Evolutionary conservation across 345 rosid species (phyloP), one percentile per base, ranked within the genome.

Genomic region (Salix udensis): DNA sequence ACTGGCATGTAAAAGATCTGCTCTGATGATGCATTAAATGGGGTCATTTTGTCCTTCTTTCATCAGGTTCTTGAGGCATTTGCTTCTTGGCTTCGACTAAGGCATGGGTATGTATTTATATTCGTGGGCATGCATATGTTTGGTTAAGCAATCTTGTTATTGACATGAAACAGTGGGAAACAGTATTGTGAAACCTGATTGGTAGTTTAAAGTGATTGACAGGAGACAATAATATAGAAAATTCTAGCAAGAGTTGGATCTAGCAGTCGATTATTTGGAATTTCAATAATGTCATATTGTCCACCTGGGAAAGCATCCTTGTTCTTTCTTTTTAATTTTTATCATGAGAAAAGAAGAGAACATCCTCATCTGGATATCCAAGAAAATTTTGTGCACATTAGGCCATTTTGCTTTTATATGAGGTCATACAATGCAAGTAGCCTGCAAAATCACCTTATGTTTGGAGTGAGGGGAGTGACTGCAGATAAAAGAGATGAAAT

Each of bases 51-150:
- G 68, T 74, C 40, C 46, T 82, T 74, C 42, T 70, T 77, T 71
- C 81, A 67, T 79, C 91, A 96, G 99, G 99, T 94, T 88, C 98
- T 93, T 26, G 97, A 96, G 88, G 97, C 99, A 69, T 94, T 94
- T 91, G 97, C 94, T 66, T 91, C 98, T 76, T 96, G 98, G 99
- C 95, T 94, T 78, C 97, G 95, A 73, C 89, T 96, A 52, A 88
- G 86, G 85, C 98, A 90, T 78, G 89, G 93, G 99, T 96, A 89
- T 70, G 88, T 30, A 26, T 18, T 50, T 65, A 31, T 52, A 3
- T 42, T 28, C 13, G 23, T 10, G 10, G n/a, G 48, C 69, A 67
- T 50, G 21, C 52, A 46, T 34, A 10, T 65, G 28, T 50, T 15
- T 40, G 60, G 52, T 53, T 11, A 42, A 40, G 48, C 28, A 62